A percentile compares a stretch with the other conserved stretches of the same genome.
phyloP scores from a whole-genome alignment of 306 rosid species.

The Spatholobus suberectus region DNA sequence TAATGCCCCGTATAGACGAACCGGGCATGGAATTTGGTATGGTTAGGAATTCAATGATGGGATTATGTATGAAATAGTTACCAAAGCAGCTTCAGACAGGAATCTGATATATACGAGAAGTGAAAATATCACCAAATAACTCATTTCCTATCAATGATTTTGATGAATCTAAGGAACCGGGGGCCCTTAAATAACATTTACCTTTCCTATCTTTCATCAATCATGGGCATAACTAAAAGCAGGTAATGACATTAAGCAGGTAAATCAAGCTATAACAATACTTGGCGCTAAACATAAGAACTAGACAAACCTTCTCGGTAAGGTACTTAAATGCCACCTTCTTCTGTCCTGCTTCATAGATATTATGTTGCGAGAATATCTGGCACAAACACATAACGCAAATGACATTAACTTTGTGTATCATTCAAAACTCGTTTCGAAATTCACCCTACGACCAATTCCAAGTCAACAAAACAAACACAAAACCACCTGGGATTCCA shows the following conservation, averaged over 20 bases:
- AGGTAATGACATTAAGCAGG: neutral
- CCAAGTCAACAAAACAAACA: slow-evolving; percentile 12
- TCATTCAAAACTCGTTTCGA: slow-evolving; percentile 1
- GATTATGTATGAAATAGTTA: neutral
- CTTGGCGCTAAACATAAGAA: slow-evolving; percentile 17
- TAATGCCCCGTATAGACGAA: neutral
- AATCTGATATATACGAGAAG: neutral
- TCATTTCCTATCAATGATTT: neutral
- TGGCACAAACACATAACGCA: slow-evolving; percentile 42
- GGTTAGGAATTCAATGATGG: neutral
- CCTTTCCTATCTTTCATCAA: neutral
- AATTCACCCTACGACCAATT: neutral
- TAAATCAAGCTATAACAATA: neutral
- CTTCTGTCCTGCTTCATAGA: slow-evolving; percentile 98
- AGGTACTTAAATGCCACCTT: slow-evolving; percentile 84
- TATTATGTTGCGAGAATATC: slow-evolving; percentile 92
- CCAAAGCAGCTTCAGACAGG: neutral
- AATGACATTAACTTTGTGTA: neutral
- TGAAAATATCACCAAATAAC: neutral
- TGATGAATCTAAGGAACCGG: neutral
- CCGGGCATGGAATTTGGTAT: neutral
- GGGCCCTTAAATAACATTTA: neutral
- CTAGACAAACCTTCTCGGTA: slow-evolving; percentile 71
- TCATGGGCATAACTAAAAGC: slow-evolving; percentile 8
- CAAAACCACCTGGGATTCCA: slow-evolving; percentile 81